A percentile compares a stretch with the other conserved stretches of the same genome.
Evolutionary conservation across 768 basidiomycete genomes (phyloP).

Genomic region (Exidia glandulosa): DNA sequence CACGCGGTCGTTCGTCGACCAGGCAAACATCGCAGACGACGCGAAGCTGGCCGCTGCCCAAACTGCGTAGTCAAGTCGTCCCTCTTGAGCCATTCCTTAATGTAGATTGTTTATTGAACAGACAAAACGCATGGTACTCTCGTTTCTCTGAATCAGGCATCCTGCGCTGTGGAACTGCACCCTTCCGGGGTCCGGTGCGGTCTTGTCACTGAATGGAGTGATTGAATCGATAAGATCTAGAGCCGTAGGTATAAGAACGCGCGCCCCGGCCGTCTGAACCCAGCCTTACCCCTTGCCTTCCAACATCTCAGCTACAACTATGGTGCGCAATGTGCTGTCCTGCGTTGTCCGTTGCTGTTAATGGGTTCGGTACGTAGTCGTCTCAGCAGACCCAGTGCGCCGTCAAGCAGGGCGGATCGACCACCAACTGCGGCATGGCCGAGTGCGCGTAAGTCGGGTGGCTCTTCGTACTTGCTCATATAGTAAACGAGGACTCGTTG

Average conservation of each 20-base stretch:
- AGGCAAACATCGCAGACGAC: neutral
- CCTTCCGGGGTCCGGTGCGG: neutral
- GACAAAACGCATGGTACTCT: too few relatives aligned
- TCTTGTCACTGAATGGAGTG: neutral
- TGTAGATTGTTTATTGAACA: neutral
- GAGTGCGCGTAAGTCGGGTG: neutral
- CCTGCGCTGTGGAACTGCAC: neutral
- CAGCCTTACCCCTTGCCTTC: neutral
- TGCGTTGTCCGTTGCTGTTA: too few relatives aligned
- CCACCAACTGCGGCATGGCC: neutral
- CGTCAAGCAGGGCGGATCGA: neutral
- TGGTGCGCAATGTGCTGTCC: neutral
- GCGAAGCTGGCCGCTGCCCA: neutral
- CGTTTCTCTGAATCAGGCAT: too few relatives aligned
- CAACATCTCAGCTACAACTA: neutral
- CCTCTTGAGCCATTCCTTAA: too few relatives aligned
- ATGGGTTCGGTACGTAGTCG: neutral
- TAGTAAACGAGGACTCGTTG: neutral
- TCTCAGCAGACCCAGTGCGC: neutral
- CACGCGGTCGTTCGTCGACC: constrained; percentile 62
- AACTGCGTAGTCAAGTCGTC: neutral
- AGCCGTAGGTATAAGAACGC: neutral
- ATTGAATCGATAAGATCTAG: neutral
- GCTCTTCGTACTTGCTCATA: neutral
- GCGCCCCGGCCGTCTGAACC: neutral